A percentile compares a stretch with the other conserved stretches of the same genome.
phyloP scores from a whole-genome alignment of 169 alveolate species.

The Eimeria zaria region DNA sequence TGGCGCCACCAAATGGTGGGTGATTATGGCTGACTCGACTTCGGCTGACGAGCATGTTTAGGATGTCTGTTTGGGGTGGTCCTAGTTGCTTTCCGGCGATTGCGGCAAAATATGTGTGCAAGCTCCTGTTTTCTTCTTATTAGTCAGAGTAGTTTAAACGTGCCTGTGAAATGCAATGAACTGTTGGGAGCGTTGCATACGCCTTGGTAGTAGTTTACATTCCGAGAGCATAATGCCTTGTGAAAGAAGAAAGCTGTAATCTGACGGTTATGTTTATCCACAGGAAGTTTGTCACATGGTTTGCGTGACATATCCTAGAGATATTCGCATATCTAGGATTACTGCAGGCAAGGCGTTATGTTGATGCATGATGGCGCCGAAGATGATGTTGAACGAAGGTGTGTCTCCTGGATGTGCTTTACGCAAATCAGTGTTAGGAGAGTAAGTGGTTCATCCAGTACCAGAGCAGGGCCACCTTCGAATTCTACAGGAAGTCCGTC shows the following conservation, averaged over 20 bases:
- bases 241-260: neutral
- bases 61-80: neutral
- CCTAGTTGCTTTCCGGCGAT: neutral
- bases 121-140: neutral
- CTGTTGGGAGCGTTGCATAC: neutral
- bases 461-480: neutral
- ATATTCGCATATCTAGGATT: neutral
- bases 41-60: neutral
- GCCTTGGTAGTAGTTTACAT: neutral
- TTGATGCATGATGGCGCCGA: neutral
- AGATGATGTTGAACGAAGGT: neutral
- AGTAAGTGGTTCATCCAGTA: neutral
- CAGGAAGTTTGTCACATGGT: neutral
- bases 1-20: neutral
- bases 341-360: neutral
- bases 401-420: neutral
- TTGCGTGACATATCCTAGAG: neutral
- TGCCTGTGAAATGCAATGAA: neutral
- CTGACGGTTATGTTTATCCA: neutral
- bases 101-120: neutral
- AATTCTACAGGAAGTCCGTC: neutral
- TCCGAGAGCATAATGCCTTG: neutral
- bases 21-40: neutral
- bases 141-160: neutral
- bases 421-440: neutral